Base-by-base conservation (phyloP, 176 grass and related monocot species). In the Carex scoparia region DNA sequence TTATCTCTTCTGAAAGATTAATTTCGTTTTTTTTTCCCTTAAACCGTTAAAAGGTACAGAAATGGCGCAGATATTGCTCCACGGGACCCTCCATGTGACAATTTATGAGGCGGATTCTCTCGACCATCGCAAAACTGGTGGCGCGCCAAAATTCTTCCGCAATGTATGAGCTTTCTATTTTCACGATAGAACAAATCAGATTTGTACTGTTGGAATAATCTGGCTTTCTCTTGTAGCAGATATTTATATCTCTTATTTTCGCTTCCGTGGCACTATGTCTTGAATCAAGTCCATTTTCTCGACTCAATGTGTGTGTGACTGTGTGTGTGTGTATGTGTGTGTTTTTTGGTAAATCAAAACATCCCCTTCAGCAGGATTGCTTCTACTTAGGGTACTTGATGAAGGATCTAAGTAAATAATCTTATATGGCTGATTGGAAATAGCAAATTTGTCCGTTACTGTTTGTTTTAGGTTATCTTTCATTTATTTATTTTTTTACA, bases 21-120 rank as follows among this genome's bases (percentile, higher is more conserved):
- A 55, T 76, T 79, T 78, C 18, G 28, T 78, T 51, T 78, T 0
- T 30, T 78, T 46, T 23, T 28, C 1, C 14, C 0, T 59, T 60
- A 1, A 65, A 40, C 2, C 18, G 27, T 14, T 54, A 8, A 30
- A 59, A 80, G 60, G 35, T 56, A 64, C 30, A 83, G 40, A 63
- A 37, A 95, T 95, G 93, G 90, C 88, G 64, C 88, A 90, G 85
- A 85, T 84, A 56, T 74, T 92, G 60, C 85, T 95, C 65, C 93
- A 95, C 84, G 93, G 93, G 56, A 91, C 87, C n/a, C 88, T 92
- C 37, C 85, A 92, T 57, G 90, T 79, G 3, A 89, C 90, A 44
- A 86, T 95, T 58, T 89, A 92, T 35, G 90, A 95, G 79, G 90
- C 93, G 3, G 82, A 89, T 35, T 44, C 65, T 30, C 90, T 95